Evolutionary conservation across 2,329 filamentous ascomycete species (phyloP), one percentile per base, ranked within the genome.

Genomic region (Aspergillus oerlinghausenensis): DNA sequence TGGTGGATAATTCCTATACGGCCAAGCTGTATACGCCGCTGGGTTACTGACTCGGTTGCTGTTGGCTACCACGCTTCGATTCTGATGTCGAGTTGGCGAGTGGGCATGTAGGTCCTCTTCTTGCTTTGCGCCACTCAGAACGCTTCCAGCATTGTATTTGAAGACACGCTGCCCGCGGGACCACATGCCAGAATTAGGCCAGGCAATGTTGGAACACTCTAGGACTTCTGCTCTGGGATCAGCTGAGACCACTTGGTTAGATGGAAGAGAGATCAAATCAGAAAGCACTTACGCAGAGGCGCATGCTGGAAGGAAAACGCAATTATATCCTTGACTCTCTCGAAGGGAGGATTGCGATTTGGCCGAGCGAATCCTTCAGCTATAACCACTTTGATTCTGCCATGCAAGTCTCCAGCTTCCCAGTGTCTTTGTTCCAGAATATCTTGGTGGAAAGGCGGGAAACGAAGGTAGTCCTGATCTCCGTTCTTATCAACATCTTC

Each of bases 241-340:
- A 69, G 55, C 38, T 45, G 28, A 48, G 14, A 47, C 26, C 28
- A 8, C 51, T 19, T 2, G 43, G n/a, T 17, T 9, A 14, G 19
- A 29, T n/a, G 21, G 21, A 9, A n/a, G 23, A 29, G 28, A 48
- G 5, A 43, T 11, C 29, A 11, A 11, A 17, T 10, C 17, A 10
- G 17, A 23, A 23, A 29, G 8, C 28, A 73, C 80, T 63, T 76
- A 93, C 90, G 82, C 54, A 89, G 75, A 1, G 91, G 90, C 35
- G 89, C 91, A 77, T 94, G 89, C 67, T 94, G 89, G 65, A 95
- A 96, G 1, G 90, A 87, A 72, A 96, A 94, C 14, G 83, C 83
- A 25, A 92, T 83, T 48, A 91, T 73, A 65, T 92, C 90, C 67
- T 87, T 88, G 60, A 89, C 77, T 43, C 85, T 79, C 64, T 90